These are phyloP conservation scores for Antitrichia curtipendula DNA, from an alignment of 225 moss, liverwort and hornwort genomes.

Conservation along the genomic window DNA sequence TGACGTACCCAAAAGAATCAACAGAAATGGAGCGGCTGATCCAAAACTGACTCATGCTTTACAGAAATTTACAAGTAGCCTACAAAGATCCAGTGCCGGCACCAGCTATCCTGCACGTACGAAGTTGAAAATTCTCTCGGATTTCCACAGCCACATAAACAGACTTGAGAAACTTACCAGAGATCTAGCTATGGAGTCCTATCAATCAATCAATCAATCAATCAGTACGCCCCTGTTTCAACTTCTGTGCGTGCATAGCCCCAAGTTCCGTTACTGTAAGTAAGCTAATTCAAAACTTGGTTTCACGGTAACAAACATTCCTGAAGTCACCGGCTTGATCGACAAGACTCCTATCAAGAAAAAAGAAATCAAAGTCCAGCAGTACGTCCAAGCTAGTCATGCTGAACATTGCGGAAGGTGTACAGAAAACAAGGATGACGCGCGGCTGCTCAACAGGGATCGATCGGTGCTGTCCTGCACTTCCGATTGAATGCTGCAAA, in stretches of 20 bases:
- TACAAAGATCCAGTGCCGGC: not conserved
- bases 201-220: not conserved
- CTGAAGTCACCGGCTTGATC: not conserved
- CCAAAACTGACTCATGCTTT: not conserved
- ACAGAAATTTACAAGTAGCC: not conserved
- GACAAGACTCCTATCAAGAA: not conserved
- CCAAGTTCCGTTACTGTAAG: not conserved
- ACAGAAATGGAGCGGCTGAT: not conserved
- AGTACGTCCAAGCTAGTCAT: not conserved
- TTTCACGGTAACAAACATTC: not conserved
- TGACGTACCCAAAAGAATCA: not conserved
- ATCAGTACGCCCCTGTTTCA: not conserved
- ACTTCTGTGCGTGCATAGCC: not conserved
- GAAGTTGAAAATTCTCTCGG: not conserved
- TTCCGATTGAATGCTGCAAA: not conserved
- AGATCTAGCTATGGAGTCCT: not conserved
- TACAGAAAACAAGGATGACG: too few species aligned
- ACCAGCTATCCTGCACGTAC: too few species aligned
- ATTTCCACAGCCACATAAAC: not conserved
- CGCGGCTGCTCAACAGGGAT: not conserved
- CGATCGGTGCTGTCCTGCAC: not conserved
- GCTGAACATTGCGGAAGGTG: not conserved
- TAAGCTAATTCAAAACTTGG: not conserved
- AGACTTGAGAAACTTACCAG: not conserved
- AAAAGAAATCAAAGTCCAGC: not conserved